A percentile compares a stretch with the other conserved stretches of the same genome.
Conservation (phyloP, 768 basidiomycete genomes). For the Phallus indusiatus region DNA sequence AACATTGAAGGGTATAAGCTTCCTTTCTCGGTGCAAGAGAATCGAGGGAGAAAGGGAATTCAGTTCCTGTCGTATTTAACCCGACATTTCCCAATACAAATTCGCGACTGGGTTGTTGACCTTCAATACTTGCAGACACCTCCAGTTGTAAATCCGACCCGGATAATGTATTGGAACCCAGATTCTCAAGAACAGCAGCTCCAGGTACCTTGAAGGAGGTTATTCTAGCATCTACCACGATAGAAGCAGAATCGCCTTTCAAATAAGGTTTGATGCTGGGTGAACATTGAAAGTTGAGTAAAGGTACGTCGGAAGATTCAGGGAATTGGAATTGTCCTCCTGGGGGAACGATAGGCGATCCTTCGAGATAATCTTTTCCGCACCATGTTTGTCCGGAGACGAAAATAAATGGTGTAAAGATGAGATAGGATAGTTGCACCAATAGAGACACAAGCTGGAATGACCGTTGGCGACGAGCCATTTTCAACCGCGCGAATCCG, state of each 20-base stretch:
- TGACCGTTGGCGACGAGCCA: too few relatives aligned
- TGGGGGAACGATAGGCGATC: constrained; percentile 31
- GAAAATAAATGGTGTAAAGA: neutral
- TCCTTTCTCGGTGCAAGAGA: constrained; percentile 31
- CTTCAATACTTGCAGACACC: constrained; percentile 34
- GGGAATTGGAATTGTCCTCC: constrained; percentile 41
- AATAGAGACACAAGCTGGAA: too few relatives aligned
- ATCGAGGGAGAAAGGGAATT: constrained; percentile 40
- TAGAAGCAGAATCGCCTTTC: constrained; percentile 35
- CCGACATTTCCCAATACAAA: constrained; percentile 37
- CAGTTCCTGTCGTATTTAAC: constrained; percentile 40
- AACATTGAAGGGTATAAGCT: constrained; percentile 26
- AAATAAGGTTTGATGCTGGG: constrained; percentile 53
- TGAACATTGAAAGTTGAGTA: constrained; percentile 47
- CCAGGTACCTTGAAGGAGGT: constrained; percentile 37
- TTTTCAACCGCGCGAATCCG: too few relatives aligned
- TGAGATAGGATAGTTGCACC: neutral
- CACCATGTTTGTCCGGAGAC: constrained; percentile 27
- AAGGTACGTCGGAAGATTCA: constrained; percentile 26
- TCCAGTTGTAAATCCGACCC: constrained; percentile 23
- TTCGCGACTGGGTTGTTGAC: constrained; percentile 31
- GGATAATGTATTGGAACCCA: constrained; percentile 7
- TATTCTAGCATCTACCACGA: constrained; percentile 45
- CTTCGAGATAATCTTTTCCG: constrained; percentile 43
- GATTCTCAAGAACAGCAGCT: constrained; percentile 30